Percentiles rank a stretch among this genome's conserved stretches.
Evolutionary conservation across 177 flowering plant species (phyloP).

Genomic region (Telopea speciosissima): DNA sequence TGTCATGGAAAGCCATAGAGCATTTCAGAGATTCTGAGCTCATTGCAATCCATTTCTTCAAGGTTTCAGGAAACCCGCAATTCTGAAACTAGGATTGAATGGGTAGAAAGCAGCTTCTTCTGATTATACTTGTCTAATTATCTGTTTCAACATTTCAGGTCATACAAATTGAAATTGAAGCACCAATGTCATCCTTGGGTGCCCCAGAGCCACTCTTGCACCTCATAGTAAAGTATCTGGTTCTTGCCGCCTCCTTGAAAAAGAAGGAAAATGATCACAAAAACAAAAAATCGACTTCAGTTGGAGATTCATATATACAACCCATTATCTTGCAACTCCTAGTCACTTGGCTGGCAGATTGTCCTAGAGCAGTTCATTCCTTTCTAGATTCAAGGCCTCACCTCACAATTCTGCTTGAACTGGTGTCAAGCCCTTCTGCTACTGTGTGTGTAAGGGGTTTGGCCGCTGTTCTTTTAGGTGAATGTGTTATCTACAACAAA

Average conservation of each 20-base stretch:
- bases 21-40: not conserved
- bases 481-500: conserved; percentile 71
- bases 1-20: not conserved
- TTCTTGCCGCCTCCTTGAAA: conserved; percentile 67
- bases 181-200: conserved; percentile 59
- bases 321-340: conserved; percentile 72
- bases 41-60: no score
- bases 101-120: not conserved
- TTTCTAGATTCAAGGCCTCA: conserved; percentile 84
- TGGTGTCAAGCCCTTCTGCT: conserved; percentile 52
- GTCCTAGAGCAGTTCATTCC: conserved; percentile 73
- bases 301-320: conserved; percentile 40
- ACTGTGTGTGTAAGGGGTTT: conserved; percentile 61
- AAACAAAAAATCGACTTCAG: conserved; percentile 23
- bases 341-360: conserved; percentile 76
- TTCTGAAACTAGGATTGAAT: not conserved
- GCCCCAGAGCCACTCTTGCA: conserved; percentile 88
- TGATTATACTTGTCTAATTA: not conserved
- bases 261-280: conserved; percentile 36
- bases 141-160: conserved; percentile 42
- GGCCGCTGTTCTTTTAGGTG: conserved; percentile 87
- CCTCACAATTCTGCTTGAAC: conserved; percentile 76
- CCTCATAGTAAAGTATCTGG: conserved; percentile 72
- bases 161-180: conserved; percentile 60
- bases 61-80: not conserved